phyloP scores from a whole-genome alignment of 2,329 filamentous ascomycete species.

The Aquanectria penicillioides region DNA sequence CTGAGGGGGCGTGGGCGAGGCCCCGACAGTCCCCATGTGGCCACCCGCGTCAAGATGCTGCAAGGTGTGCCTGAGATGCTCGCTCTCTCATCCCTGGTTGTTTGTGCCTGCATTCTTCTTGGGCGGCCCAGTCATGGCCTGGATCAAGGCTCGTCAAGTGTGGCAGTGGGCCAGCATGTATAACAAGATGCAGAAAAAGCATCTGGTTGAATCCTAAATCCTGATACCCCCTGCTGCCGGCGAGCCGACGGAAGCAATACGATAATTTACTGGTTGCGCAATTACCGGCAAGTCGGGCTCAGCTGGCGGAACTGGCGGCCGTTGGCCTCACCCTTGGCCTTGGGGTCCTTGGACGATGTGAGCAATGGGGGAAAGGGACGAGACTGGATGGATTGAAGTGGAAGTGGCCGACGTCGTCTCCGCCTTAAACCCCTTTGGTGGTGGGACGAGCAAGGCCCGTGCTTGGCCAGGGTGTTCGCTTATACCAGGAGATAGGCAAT shows the following conservation, averaged over 20 bases:
- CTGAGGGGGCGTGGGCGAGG: too few relatives aligned
- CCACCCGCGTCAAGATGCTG: too few relatives aligned
- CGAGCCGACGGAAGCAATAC: background rate
- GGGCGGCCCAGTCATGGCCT: too few relatives aligned
- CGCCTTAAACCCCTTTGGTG: constrained; percentile 10
- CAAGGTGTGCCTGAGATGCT: too few relatives aligned
- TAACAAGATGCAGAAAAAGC: too few relatives aligned
- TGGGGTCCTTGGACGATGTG: background rate
- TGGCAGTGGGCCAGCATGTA: too few relatives aligned
- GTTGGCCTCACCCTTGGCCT: background rate
- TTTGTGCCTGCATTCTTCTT: constrained; percentile 17
- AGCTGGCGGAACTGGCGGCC: background rate
- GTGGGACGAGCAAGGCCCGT: background rate
- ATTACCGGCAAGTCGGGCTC: background rate
- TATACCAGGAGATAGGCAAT: constrained; percentile 5
- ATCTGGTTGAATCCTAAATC: too few relatives aligned
- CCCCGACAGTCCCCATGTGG: too few relatives aligned
- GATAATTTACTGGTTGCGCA: background rate
- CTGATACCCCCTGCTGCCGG: background rate
- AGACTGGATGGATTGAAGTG: too few relatives aligned
- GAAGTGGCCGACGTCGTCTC: constrained; percentile 1
- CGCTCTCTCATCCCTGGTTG: constrained; percentile 1
- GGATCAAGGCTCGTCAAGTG: too few relatives aligned
- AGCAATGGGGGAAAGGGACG: background rate
- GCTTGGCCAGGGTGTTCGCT: background rate